A percentile compares a stretch with the other conserved stretches of the same genome.
Conservation (phyloP, 1,284 basidiomycete species). For the Rhodotorula mucilaginosa region DNA sequence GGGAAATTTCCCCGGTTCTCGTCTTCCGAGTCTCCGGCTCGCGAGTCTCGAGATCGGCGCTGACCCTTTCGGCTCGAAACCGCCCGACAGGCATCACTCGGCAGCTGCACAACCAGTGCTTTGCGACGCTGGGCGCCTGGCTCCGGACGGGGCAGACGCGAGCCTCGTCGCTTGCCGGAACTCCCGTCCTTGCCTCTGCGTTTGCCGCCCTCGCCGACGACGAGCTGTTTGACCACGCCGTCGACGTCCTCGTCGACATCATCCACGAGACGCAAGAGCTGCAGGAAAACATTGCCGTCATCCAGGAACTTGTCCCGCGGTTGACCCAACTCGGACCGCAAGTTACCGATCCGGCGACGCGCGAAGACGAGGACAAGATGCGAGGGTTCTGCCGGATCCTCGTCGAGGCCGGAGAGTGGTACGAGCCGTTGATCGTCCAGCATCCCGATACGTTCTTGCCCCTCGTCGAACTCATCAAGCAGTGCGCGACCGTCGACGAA, state of each 20-base stretch:
- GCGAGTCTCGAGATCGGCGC: too few species aligned
- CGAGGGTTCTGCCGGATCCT: conserved; percentile 88
- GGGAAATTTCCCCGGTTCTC: too few species aligned
- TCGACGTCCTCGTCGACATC: conserved; percentile 87
- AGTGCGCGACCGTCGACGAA: conserved; percentile 88
- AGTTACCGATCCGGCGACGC: conserved; percentile 53
- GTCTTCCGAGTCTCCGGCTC: too few species aligned
- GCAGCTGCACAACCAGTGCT: conserved; percentile 79
- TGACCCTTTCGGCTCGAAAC: not conserved
- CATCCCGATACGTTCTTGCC: conserved; percentile 89
- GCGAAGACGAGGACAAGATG: conserved; percentile 67
- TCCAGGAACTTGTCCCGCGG: conserved; percentile 79
- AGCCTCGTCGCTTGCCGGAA: conserved; percentile 64
- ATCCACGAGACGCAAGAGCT: conserved; percentile 99
- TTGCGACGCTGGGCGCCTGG: conserved; percentile 84
- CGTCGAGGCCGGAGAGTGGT: conserved; percentile 93
- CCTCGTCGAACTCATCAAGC: conserved; percentile 89
- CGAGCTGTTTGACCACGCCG: conserved; percentile 84
- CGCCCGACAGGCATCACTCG: conserved; percentile 68
- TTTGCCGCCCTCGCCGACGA: conserved; percentile 83
- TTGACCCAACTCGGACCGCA: conserved; percentile 70
- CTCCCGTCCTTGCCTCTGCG: conserved; percentile 76
- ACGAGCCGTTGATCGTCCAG: conserved; percentile 81
- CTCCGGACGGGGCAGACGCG: conserved; percentile 80
- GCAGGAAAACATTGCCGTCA: conserved; percentile 85